These are phyloP conservation scores for Alternaria sp. DNA, from an alignment of 2,329 filamentous ascomycete species.

Conservation along the genomic window DNA sequence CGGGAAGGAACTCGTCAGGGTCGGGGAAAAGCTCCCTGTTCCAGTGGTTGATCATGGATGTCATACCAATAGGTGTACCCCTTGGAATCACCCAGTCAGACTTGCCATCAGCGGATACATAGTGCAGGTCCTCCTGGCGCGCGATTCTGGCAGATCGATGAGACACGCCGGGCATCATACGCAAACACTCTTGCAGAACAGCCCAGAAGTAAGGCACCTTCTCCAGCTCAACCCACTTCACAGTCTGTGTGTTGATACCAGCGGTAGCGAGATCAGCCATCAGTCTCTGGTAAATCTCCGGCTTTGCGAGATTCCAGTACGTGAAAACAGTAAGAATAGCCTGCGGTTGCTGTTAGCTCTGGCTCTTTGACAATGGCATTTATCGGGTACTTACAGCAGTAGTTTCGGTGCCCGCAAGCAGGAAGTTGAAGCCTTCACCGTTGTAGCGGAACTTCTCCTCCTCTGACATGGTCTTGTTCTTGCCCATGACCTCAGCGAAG, in stretches of 20 bases:
- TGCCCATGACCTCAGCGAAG: slow-evolving; percentile 28
- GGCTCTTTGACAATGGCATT: not conserved
- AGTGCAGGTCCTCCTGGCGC: slow-evolving; percentile 26
- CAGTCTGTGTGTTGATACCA: slow-evolving; percentile 14
- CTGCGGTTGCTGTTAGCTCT: slow-evolving; percentile 25
- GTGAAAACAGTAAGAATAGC: slow-evolving; percentile 40
- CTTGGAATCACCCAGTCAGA: slow-evolving; percentile 31
- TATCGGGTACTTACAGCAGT: slow-evolving; percentile 25
- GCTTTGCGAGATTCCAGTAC: slow-evolving; percentile 45
- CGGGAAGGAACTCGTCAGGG: slow-evolving; percentile 37
- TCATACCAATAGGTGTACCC: slow-evolving; percentile 38
- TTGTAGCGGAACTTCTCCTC: slow-evolving; percentile 32
- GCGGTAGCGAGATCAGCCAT: slow-evolving; percentile 26
- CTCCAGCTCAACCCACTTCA: slow-evolving; percentile 33
- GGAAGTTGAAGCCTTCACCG: slow-evolving; percentile 35
- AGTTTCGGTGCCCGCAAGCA: slow-evolving; percentile 33
- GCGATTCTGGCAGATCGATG: slow-evolving; percentile 28
- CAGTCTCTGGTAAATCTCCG: slow-evolving; percentile 25
- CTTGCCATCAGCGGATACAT: slow-evolving; percentile 26
- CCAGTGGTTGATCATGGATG: slow-evolving; percentile 40
- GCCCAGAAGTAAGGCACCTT: slow-evolving; percentile 43
- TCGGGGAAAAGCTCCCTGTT: slow-evolving; percentile 37
- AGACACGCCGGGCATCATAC: slow-evolving; percentile 42
- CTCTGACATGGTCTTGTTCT: slow-evolving; percentile 24
- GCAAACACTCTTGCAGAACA: slow-evolving; percentile 43